phyloP scores from a whole-genome alignment of 176 grass and related monocot species.

The Chrysopogon serrulatus region DNA sequence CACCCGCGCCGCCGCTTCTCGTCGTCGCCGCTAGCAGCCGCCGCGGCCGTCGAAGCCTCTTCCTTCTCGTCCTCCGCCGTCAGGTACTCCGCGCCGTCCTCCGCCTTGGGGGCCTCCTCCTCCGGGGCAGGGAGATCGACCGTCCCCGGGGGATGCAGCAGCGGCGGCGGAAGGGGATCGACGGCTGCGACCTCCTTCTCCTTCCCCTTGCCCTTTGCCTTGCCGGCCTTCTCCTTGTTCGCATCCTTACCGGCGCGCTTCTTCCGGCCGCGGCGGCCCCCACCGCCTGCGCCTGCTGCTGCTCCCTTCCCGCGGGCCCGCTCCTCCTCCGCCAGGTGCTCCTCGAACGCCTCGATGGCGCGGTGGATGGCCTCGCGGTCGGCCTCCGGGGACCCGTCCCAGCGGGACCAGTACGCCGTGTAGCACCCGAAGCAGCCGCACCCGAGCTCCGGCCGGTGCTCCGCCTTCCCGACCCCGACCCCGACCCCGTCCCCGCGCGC shows the following conservation, averaged over 20 bases:
- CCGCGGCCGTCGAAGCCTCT: background rate
- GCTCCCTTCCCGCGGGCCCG: background rate
- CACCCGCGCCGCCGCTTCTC: conserved; percentile 47
- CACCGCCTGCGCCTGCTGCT: too few species aligned
- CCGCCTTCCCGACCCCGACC: background rate
- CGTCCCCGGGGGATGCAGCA: too few species aligned
- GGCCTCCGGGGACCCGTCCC: conserved; percentile 53
- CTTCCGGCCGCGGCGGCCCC: conserved; percentile 15
- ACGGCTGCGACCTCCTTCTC: conserved; percentile 11
- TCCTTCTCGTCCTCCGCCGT: background rate
- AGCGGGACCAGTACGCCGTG: conserved; percentile 74
- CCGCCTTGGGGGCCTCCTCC: background rate
- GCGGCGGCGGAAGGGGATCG: background rate
- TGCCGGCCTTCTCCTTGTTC: background rate
- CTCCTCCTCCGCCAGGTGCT: conserved; percentile 55
- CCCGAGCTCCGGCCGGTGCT: conserved; percentile 46
- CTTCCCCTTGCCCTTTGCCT: conserved; percentile 1
- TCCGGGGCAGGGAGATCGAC: background rate
- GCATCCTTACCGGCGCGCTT: conserved; percentile 17
- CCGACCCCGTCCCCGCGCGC: background rate
- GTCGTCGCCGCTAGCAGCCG: conserved; percentile 1
- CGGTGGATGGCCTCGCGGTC: conserved; percentile 56
- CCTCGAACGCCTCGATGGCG: conserved; percentile 77
- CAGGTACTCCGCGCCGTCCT: background rate
- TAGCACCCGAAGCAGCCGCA: conserved; percentile 91